These are phyloP conservation scores for Globisporangium splendens DNA, from an alignment of 352 stramenopile genomes.

Conservation along the genomic window DNA sequence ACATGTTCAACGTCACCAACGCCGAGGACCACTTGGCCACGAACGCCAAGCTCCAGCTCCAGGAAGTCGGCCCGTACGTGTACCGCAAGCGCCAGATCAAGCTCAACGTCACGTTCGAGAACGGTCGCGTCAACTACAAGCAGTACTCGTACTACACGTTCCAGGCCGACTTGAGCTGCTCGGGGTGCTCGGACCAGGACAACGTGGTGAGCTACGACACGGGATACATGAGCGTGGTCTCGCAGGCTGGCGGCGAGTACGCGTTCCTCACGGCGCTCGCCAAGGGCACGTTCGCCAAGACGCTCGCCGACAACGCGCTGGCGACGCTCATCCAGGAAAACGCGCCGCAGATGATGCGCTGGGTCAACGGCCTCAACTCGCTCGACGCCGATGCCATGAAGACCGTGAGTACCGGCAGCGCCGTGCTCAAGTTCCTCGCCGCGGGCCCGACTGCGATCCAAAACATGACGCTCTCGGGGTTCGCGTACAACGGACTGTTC, in stretches of 20 bases:
- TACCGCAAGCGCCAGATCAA: conserved; percentile 30
- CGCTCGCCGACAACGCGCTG: not conserved
- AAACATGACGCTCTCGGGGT: conserved; percentile 33
- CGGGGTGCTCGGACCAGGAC: conserved; percentile 6
- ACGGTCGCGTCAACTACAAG: conserved; percentile 51
- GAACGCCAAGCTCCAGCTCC: conserved; percentile 18
- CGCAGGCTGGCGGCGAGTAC: conserved; percentile 8
- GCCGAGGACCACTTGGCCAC: conserved; percentile 27
- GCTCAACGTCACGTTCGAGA: conserved; percentile 18
- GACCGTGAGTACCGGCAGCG: conserved; percentile 34
- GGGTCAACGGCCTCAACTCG: conserved; percentile 59
- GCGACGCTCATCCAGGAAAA: conserved; percentile 5
- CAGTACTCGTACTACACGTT: conserved; percentile 65
- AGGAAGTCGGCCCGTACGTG: conserved; percentile 25
- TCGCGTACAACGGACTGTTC: conserved; percentile 58
- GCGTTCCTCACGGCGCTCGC: conserved; percentile 8
- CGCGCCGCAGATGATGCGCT: conserved; percentile 17
- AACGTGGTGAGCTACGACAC: conserved; percentile 12
- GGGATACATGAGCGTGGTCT: conserved; percentile 15
- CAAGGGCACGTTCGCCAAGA: conserved; percentile 8
- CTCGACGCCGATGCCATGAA: conserved; percentile 41
- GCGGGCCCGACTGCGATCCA: conserved; percentile 28
- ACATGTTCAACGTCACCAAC: conserved; percentile 26
- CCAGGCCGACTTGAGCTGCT: conserved; percentile 14
- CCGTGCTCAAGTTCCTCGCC: conserved; percentile 34